phyloP scores from a whole-genome alignment of 2,329 filamentous ascomycete species.

The Beauveria varroae region DNA sequence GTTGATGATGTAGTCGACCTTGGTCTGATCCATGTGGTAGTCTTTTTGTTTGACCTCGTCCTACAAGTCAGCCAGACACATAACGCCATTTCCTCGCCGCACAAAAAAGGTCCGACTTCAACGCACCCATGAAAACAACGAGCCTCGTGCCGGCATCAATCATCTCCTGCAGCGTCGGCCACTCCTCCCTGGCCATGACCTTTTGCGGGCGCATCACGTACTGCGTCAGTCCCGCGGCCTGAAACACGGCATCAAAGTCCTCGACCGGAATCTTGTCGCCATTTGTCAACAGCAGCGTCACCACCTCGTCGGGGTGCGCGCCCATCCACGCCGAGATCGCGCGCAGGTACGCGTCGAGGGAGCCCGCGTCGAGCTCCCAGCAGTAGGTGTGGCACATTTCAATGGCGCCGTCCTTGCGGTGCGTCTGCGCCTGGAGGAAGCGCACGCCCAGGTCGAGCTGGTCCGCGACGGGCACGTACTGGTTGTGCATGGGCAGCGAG shows the following conservation, averaged over 20 bases:
- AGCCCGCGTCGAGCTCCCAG: conserved; percentile 49
- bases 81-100: not conserved
- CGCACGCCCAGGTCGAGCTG: conserved; percentile 57
- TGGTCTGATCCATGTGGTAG: conserved; percentile 41
- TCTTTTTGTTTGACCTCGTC: conserved; percentile 38
- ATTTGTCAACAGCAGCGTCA: conserved; percentile 58
- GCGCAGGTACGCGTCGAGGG: conserved; percentile 45
- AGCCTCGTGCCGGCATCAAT: conserved; percentile 57
- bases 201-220: conserved; percentile 47
- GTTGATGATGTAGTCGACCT: conserved; percentile 55
- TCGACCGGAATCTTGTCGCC: conserved; percentile 48
- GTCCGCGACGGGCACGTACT: conserved; percentile 48
- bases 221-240: conserved; percentile 44
- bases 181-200: conserved; percentile 35
- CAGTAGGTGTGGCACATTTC: conserved; percentile 61
- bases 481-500: conserved; percentile 45
- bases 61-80: not conserved
- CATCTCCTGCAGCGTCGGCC: conserved; percentile 65
- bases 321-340: conserved; percentile 55
- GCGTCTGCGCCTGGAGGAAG: conserved; percentile 58
- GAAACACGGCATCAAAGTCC: conserved; percentile 48
- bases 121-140: conserved; percentile 61
- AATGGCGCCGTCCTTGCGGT: conserved; percentile 42
- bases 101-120: not conserved
- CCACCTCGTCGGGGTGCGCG: conserved; percentile 49